A percentile compares a stretch with the other conserved stretches of the same genome.
phyloP scores from a whole-genome alignment of 192 early-diverging fungal genomes.

The Coemansia sp. region DNA sequence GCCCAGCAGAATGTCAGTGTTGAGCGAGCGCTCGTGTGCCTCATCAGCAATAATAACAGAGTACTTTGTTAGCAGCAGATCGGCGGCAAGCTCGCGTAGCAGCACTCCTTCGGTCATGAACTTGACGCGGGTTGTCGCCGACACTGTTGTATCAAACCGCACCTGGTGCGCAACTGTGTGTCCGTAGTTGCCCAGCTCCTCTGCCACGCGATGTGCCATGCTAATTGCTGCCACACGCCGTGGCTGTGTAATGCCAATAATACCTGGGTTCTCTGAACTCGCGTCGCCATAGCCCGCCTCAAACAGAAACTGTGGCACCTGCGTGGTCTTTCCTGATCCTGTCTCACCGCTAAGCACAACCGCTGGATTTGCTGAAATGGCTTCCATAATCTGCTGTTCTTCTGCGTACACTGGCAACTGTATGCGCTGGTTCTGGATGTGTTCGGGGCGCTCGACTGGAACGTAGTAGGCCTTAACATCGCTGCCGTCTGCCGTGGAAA shows the following conservation, averaged over 20 bases:
- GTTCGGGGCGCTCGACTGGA: conserved; percentile 69
- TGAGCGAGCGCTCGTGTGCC: conserved; percentile 96
- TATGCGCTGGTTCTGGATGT: conserved; percentile 73
- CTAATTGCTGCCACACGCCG: conserved; percentile 95
- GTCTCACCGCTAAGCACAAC: conserved; percentile 97
- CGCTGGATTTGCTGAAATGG: conserved; percentile 81
- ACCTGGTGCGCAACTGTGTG: conserved; percentile 69
- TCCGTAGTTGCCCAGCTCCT: conserved; percentile 79
- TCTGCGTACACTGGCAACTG: conserved; percentile 89
- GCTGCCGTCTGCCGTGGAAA: background rate
- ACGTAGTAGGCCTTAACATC: conserved; percentile 64
- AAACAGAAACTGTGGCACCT: conserved; percentile 96
- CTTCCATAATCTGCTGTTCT: conserved; percentile 98
- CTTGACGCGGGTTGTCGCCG: conserved; percentile 81
- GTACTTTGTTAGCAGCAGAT: conserved; percentile 89
- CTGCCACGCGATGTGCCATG: conserved; percentile 91
- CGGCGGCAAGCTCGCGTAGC: conserved; percentile 85
- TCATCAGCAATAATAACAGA: conserved; percentile 98
- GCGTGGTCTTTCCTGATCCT: conserved; percentile 95
- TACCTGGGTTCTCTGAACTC: conserved; percentile 73
- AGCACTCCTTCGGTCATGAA: conserved; percentile 99
- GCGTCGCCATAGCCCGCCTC: conserved; percentile 97
- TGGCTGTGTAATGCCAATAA: conserved; percentile 98
- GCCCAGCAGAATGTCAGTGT: conserved; percentile 97
- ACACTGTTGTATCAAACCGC: conserved; percentile 86